Conservation (phyloP, 805 yeast species). For the Peterozyma xylosa region DNA sequence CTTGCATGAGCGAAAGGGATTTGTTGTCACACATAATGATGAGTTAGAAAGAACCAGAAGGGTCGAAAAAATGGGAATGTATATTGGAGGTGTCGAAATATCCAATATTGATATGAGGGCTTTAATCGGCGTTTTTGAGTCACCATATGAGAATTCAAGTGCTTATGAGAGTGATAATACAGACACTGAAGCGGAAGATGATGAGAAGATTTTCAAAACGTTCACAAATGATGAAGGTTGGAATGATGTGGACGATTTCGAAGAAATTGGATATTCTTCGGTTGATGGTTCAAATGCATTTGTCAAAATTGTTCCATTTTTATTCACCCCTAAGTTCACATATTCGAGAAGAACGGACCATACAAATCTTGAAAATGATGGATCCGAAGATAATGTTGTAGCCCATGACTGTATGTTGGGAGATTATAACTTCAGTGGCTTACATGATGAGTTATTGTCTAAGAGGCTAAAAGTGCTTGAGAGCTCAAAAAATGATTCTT, state of each 20-base stretch:
- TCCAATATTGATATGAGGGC: conserved; percentile 53
- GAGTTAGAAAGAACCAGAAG: conserved; percentile 39
- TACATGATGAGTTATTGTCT: conserved; percentile 34
- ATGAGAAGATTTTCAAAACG: conserved; percentile 5
- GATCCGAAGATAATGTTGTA: conserved; percentile 44
- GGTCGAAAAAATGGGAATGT: conserved; percentile 42
- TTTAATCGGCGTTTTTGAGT: conserved; percentile 38
- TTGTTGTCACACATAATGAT: conserved; percentile 33
- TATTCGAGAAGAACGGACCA: conserved; percentile 60
- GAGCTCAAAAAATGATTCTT: conserved; percentile 15
- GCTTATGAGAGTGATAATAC: conserved; percentile 8
- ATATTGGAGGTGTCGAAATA: conserved; percentile 55
- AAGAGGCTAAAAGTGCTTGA: conserved; percentile 18
- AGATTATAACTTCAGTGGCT: conserved; percentile 36
- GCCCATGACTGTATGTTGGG: conserved; percentile 65
- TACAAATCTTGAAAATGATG: conserved; percentile 20
- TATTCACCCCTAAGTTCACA: conserved; percentile 62
- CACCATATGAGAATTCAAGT: conserved; percentile 11
- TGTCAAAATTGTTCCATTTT: conserved; percentile 50
- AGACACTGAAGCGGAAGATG: conserved; percentile 1
- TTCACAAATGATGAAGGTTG: conserved; percentile 35
- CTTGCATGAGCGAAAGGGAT: conserved; percentile 55
- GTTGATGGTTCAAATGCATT: conserved; percentile 26
- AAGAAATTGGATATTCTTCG: conserved; percentile 43
- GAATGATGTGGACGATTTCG: conserved; percentile 57